Conservation (phyloP, 805 yeast species). For the Lachancea waltii region DNA sequence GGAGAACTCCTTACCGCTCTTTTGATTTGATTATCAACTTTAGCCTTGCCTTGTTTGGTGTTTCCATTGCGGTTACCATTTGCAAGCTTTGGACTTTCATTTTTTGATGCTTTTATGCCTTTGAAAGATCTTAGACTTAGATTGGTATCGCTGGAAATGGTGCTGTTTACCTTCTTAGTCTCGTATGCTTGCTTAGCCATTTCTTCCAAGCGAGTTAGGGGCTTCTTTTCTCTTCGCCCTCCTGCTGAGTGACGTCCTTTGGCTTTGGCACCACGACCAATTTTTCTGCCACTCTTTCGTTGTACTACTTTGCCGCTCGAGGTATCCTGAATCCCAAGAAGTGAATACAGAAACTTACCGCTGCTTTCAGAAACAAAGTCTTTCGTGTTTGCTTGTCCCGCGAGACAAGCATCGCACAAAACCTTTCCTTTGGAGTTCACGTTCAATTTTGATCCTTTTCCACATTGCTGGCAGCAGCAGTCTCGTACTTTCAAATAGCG, state of each 20-base stretch:
- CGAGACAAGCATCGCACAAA: conserved; percentile 41
- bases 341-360: conserved; percentile 41
- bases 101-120: conserved; percentile 21
- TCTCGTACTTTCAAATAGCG: conserved; percentile 47
- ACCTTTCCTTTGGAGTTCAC: conserved; percentile 32
- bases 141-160: conserved; percentile 36
- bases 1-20: not conserved
- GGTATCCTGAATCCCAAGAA: conserved; percentile 43
- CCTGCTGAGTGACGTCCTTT: not conserved
- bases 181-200: conserved; percentile 24
- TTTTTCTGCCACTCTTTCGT: conserved; percentile 30
- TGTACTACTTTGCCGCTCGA: conserved; percentile 10
- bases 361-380: conserved; percentile 40
- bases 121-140: conserved; percentile 36
- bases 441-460: conserved; percentile 36
- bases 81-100: not conserved
- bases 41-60: not conserved
- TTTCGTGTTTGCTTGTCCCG: conserved; percentile 14
- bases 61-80: not conserved
- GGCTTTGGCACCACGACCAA: conserved; percentile 22
- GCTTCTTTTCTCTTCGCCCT: conserved; percentile 15
- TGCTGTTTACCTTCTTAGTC: conserved; percentile 30
- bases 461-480: conserved; percentile 42
- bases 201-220: conserved; percentile 24
- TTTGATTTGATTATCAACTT: too few species aligned